Conservation (phyloP, 2,329 filamentous ascomycete species). For the Arthrobotrys conoides region DNA sequence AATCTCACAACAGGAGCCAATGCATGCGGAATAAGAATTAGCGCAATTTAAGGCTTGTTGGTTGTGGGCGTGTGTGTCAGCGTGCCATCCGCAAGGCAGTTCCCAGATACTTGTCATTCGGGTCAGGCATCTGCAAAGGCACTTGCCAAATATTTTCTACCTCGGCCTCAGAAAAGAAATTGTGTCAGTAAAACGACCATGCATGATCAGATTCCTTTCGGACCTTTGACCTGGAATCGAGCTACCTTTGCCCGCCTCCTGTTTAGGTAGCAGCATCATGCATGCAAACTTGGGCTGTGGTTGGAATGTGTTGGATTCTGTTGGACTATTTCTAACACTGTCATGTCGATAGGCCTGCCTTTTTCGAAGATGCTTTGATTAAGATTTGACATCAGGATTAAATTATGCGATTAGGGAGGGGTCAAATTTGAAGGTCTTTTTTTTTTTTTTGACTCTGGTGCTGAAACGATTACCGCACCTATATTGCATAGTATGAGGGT, state of each 20-base stretch:
- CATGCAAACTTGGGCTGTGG: neutral
- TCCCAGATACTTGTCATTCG: slow-evolving; percentile 52
- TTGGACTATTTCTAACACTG: slow-evolving; percentile 52
- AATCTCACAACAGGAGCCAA: slow-evolving; percentile 41
- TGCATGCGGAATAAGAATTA: slow-evolving; percentile 5
- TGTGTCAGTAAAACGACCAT: neutral
- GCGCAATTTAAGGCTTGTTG: neutral
- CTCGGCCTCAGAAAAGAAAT: slow-evolving; percentile 4
- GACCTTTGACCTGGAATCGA: slow-evolving; percentile 6
- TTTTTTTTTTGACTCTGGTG: slow-evolving; percentile 13
- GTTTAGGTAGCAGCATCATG: slow-evolving; percentile 22
- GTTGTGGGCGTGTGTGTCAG: slow-evolving; percentile 1
- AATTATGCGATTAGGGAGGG: neutral
- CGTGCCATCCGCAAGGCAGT: slow-evolving; percentile 16
- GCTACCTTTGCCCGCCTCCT: slow-evolving; percentile 2
- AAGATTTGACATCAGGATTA: slow-evolving; percentile 2
- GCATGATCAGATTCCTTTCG: slow-evolving; percentile 3
- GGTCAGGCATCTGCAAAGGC: slow-evolving; percentile 35
- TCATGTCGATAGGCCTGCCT: neutral
- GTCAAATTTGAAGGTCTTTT: too few relatives aligned
- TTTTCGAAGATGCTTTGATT: slow-evolving; percentile 1
- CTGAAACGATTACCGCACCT: slow-evolving; percentile 9
- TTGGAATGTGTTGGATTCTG: slow-evolving; percentile 44
- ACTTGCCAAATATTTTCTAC: neutral
- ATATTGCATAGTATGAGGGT: neutral